phyloP scores from a whole-genome alignment of 2,329 filamentous ascomycete species.

The Penicillium capsulatum region DNA sequence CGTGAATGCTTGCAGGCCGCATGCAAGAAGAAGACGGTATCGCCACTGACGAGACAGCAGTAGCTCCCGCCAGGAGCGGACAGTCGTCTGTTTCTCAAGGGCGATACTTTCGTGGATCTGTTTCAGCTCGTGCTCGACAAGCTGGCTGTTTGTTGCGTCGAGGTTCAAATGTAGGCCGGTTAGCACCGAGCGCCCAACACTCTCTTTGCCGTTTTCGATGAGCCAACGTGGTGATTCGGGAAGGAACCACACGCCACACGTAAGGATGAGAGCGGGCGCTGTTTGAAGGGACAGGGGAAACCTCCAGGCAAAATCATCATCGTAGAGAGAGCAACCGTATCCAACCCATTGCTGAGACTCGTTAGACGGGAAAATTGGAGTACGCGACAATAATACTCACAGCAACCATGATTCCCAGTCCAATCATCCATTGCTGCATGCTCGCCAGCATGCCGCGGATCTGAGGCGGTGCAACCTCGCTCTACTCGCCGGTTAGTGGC shows the following conservation, averaged over 20 bases:
- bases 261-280: constrained; percentile 41
- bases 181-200: constrained; percentile 34
- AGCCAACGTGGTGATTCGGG: constrained; percentile 37
- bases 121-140: constrained; percentile 41
- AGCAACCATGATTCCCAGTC: constrained; percentile 42
- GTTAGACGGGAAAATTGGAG: constrained; percentile 14
- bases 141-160: constrained; percentile 27
- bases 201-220: constrained; percentile 35
- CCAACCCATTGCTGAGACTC: constrained; percentile 45
- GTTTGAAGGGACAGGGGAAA: constrained; percentile 35
- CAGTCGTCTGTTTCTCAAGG: constrained; percentile 34
- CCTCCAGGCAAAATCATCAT: constrained; percentile 33
- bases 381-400: constrained; percentile 27
- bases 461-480: constrained; percentile 39
- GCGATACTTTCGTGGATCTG: constrained; percentile 41
- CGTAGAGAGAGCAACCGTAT: constrained; percentile 42
- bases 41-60: constrained; percentile 45
- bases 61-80: constrained; percentile 39
- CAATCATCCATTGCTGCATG: constrained; percentile 46
- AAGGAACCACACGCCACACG: constrained; percentile 31
- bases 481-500: constrained; percentile 16
- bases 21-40: constrained; percentile 46
- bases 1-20: constrained; percentile 48
- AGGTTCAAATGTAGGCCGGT: constrained; percentile 30
- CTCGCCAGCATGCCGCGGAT: constrained; percentile 41